Evolutionary conservation across 371 early-diverging fungal species (phyloP), one percentile per base, ranked within the genome.

Genomic region (Saksenaea vasiformis): DNA sequence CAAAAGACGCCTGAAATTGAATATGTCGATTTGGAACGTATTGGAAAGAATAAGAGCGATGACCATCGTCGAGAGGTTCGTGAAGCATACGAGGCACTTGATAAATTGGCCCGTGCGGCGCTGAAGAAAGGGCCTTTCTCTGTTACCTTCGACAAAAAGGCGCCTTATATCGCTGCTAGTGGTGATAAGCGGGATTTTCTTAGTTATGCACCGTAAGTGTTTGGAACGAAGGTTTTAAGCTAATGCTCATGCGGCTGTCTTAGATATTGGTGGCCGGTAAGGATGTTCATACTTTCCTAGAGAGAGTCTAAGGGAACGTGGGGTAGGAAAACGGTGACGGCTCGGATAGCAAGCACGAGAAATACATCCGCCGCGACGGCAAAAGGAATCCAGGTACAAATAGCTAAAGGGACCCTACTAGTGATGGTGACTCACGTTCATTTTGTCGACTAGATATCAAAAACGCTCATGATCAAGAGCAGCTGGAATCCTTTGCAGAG

Each of bases 181-280:
- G 72, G 73, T 7, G 77, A 79, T 56, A 54, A 55, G 17, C 64
- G 67, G 3, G 80, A 79, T 39, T 79, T 79, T 57, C 60, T 77
- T 8, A 74, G 75, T 37, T 76, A 76, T 64, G 80, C 80, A 57
- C 80, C 80, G 77, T 79, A 77, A 66, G 69, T 64, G 3, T 22
- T 26, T 17, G 9, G 28, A 31, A 43, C 35, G 14, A 22, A 5
- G n/a, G 0, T 31, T 31, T n/a, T 14, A n/a, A 10, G 10, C 5
- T 56, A 17, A 43, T 31, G 36, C n/a, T 5, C 26, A 13, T 17
- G 22, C 5, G 5, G 24, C 26, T 17, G 17, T 38, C 38, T 11
- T 65, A 78, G 79, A 19, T 78, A 73, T 59, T 78, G 71, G 71
- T 78, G 79, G 79, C 79, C 79, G 35, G 79, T 78, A 73, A 65